Percentiles rank a stretch among this genome's conserved stretches.
Conservation (phyloP, 1,284 basidiomycete genomes). For the Sparassis latifolia region DNA sequence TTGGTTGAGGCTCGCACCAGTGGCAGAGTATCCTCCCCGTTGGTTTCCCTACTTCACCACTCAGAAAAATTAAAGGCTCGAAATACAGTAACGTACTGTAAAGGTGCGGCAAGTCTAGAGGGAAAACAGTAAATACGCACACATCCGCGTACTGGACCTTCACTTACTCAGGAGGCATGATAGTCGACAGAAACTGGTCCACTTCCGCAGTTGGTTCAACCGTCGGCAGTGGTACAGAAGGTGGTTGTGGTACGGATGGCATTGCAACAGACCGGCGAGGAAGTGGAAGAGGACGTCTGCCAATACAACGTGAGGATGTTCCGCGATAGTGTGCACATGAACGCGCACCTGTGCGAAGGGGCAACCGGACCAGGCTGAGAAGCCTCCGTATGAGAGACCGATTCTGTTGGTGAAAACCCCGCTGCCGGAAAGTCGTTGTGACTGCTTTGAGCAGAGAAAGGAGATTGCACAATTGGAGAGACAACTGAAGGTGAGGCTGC, state of each 20-base stretch:
- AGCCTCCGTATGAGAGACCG: background rate
- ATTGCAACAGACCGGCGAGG: constrained; percentile 8
- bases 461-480: constrained; percentile 5
- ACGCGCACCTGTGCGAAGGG: no score
- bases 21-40: background rate
- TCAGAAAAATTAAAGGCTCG: no score
- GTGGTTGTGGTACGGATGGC: background rate
- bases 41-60: background rate
- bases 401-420: background rate
- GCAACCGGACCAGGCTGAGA: background rate
- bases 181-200: constrained; percentile 27
- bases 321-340: no score
- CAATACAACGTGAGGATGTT: background rate
- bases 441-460: background rate
- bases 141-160: no score
- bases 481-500: background rate
- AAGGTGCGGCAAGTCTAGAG: constrained; percentile 29
- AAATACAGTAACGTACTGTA: constrained; percentile 15
- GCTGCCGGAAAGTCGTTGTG: no score
- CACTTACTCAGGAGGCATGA: constrained; percentile 39
- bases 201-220: constrained; percentile 15
- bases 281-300: constrained; percentile 9
- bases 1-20: constrained; percentile 1
- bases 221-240: background rate
- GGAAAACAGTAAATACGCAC: background rate